Base-by-base conservation (phyloP, 1,284 basidiomycete species). In the Volvariella volvacea region DNA sequence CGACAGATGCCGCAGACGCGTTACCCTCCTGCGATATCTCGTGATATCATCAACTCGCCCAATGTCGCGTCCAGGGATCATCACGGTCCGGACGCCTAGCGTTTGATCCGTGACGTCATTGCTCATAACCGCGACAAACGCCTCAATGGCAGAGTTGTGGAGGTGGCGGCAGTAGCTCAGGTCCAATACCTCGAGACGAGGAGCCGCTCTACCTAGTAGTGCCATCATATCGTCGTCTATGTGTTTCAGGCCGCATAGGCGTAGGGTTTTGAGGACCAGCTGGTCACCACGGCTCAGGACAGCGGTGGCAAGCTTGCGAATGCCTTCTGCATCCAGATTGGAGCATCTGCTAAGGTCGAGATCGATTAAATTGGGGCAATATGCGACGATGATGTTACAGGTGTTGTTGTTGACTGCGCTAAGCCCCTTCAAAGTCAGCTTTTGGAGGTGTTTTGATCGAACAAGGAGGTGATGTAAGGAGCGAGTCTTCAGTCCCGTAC, bases 131-230 rank as follows among this genome's bases (percentile, higher is more conserved):
- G 77, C 63, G 2, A 88, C 77, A 53, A 93, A 82, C 0, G 80
- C 80, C 31, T 83, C 80, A 46, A 94, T 51, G 2, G 83, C 78
- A 1, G 80, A 80, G 59, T 92, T 89, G 53, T 81, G 81, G 47
- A 95, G 61, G 41, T 80, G 74, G 21, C 70, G 68, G 43, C 78
- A 76, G 53, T 86, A 83, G 60, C 81, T 88, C 42, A 93, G 64
- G 60, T 95, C 91, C 7, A 96, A 70, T n/a, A 88, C 74, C 58
- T 90, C 83, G 9, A 95, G 72, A 51, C 71, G 65, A n/a, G 85
- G 84, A 1, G 83, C 73, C 3, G 74, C 80, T 49, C 65, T 71
- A 1, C 81, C 87, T 31, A 90, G 66, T 9, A 64, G 63, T 15
- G 63, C 58, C 70, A 95, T 73, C 48, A 78, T 73, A 4, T 66